Percentiles rank a stretch among this genome's conserved stretches.
These are phyloP conservation scores for Asclepias syriaca DNA, from an alignment of 257 asterid species.

Conservation along the genomic window DNA sequence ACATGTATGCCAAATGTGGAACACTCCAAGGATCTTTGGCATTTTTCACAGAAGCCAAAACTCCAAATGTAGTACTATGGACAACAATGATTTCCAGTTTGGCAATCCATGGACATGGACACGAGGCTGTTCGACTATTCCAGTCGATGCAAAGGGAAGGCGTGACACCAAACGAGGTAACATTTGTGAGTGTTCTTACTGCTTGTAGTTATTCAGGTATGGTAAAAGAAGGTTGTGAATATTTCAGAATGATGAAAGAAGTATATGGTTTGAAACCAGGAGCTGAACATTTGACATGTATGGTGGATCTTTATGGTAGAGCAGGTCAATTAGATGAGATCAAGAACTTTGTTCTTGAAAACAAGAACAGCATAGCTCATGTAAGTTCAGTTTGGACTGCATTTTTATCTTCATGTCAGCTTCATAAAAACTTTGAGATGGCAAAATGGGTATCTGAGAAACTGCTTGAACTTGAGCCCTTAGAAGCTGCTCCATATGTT, in stretches of 20 bases:
- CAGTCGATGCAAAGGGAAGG: slow-evolving; percentile 50
- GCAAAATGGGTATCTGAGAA: slow-evolving; percentile 50
- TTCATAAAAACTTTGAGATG: slow-evolving; percentile 62
- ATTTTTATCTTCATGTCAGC: slow-evolving; percentile 51
- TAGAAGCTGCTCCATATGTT: slow-evolving; percentile 40
- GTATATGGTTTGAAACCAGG: slow-evolving; percentile 39
- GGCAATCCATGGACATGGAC: slow-evolving; percentile 56
- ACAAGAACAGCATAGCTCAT: slow-evolving; percentile 30
- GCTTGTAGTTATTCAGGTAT: slow-evolving; percentile 83
- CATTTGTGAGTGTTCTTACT: slow-evolving; percentile 53
- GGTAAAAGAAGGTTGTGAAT: slow-evolving; percentile 59
- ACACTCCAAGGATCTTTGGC: slow-evolving; percentile 44
- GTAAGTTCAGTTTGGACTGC: slow-evolving; percentile 53
- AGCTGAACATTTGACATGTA: slow-evolving; percentile 55
- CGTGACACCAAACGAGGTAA: slow-evolving; percentile 53
- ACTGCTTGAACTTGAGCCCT: slow-evolving; percentile 44
- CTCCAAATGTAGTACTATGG: slow-evolving; percentile 57
- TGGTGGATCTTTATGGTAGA: slow-evolving; percentile 72
- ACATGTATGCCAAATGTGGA: slow-evolving; percentile 85
- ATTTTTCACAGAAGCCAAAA: slow-evolving; percentile 35
- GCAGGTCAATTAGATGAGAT: slow-evolving; percentile 58
- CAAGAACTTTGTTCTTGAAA: slow-evolving; percentile 43
- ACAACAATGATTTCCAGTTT: slow-evolving; percentile 62
- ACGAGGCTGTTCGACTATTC: slow-evolving; percentile 50
- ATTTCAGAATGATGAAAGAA: slow-evolving; percentile 59